Conservation (phyloP, 1,284 basidiomycete species). For the Agroathelia rolfsii region DNA sequence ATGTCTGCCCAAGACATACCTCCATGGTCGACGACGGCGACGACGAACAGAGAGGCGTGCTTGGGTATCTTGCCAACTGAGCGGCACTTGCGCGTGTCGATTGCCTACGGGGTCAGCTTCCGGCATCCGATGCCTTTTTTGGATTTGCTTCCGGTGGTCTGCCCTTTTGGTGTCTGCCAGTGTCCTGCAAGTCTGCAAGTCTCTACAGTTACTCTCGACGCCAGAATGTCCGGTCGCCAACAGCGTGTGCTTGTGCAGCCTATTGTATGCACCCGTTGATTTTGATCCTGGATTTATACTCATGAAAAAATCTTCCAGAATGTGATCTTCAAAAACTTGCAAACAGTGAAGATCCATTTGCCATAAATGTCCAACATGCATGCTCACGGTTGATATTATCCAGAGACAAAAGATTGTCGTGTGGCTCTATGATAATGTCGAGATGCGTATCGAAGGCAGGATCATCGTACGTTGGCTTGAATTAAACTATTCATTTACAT, state of each 20-base stretch:
- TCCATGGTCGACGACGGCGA: slow-evolving; percentile 20
- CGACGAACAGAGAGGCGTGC: slow-evolving; percentile 1
- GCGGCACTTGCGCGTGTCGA: no score
- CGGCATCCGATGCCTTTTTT: slow-evolving; percentile 21
- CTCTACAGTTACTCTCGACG: slow-evolving; percentile 11
- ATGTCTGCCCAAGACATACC: slow-evolving; percentile 18
- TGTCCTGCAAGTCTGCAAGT: no score
- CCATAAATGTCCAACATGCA: slow-evolving; percentile 11
- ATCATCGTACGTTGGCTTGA: slow-evolving; percentile 72
- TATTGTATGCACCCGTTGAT: slow-evolving; percentile 59
- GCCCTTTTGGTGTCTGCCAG: no score
- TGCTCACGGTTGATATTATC: slow-evolving; percentile 9
- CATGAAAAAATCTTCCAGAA: slow-evolving; percentile 48
- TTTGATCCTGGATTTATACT: slow-evolving; percentile 8
- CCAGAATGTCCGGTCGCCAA: slow-evolving; percentile 82
- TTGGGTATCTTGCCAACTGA: no score
- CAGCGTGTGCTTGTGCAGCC: slow-evolving; percentile 96
- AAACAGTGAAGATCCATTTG: slow-evolving; percentile 43
- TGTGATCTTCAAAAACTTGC: slow-evolving; percentile 98
- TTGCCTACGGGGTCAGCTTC: no score
- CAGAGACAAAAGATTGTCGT: slow-evolving; percentile 83
- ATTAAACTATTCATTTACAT: slow-evolving; percentile 10
- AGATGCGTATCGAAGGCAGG: slow-evolving; percentile 93
- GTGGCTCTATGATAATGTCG: slow-evolving; percentile 97
- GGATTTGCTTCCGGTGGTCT: no score